Evolutionary conservation across 768 basidiomycete species (phyloP).

Genomic region (Mycena filopes): DNA sequence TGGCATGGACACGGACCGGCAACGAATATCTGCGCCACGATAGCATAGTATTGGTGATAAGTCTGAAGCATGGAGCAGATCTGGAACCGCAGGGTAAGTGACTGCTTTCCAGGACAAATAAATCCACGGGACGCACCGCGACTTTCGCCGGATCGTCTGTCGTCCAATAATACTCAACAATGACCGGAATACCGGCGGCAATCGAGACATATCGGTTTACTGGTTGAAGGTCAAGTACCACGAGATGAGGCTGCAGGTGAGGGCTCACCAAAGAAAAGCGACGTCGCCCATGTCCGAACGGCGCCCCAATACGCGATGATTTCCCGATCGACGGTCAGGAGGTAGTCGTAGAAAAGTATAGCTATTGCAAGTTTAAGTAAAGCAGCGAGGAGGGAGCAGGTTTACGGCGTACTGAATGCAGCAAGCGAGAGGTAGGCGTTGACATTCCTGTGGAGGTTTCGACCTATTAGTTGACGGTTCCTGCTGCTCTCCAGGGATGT

Average conservation of each 20-base stretch:
- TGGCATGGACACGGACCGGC: conserved; percentile 46
- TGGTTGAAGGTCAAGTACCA: neutral
- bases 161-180: conserved; percentile 37
- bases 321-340: conserved; percentile 5
- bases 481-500: neutral
- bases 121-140: conserved; percentile 34
- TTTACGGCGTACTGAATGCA: neutral
- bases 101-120: neutral
- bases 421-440: neutral
- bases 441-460: neutral
- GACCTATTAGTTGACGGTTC: neutral
- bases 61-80: conserved; percentile 42
- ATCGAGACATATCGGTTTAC: conserved; percentile 38
- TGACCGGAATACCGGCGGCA: conserved; percentile 25
- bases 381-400: neutral
- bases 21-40: conserved; percentile 47
- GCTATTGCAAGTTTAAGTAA: neutral
- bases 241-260: too few species aligned
- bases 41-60: conserved; percentile 47
- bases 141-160: conserved; percentile 38
- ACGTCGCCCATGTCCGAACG: conserved; percentile 11
- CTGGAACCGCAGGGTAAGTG: neutral
- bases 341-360: conserved; percentile 19
- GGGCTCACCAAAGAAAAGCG: conserved; percentile 29
- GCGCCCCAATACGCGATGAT: conserved; percentile 5